phyloP scores from a whole-genome alignment of 371 early-diverging fungal genomes.

The Rhizomucor pusillus region DNA sequence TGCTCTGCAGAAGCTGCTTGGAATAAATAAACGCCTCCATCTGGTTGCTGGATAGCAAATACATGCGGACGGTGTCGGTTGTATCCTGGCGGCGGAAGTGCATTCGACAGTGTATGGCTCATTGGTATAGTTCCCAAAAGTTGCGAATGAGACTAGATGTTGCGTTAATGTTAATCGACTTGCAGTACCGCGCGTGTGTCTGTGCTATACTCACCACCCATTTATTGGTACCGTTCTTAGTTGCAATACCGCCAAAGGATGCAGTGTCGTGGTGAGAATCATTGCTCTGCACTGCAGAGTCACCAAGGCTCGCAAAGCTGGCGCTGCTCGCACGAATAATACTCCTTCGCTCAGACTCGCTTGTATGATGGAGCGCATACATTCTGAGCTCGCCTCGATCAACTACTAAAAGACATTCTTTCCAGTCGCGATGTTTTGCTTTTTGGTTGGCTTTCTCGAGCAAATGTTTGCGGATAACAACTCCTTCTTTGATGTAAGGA shows the following conservation, averaged over 20 bases:
- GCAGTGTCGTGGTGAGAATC: too few relatives aligned
- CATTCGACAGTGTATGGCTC: slow-evolving; percentile 78
- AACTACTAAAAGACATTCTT: slow-evolving; percentile 71
- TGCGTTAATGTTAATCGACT: too few relatives aligned
- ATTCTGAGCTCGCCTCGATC: slow-evolving; percentile 74
- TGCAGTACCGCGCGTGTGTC: background rate
- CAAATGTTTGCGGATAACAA: slow-evolving; percentile 85
- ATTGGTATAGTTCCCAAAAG: slow-evolving; percentile 61
- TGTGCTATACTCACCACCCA: slow-evolving; percentile 19
- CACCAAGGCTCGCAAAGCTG: slow-evolving; percentile 41
- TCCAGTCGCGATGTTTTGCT: slow-evolving; percentile 87
- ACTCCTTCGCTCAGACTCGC: slow-evolving; percentile 21
- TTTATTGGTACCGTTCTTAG: too few relatives aligned
- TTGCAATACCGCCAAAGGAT: too few relatives aligned
- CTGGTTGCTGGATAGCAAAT: slow-evolving; percentile 79
- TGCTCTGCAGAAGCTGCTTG: slow-evolving; percentile 70
- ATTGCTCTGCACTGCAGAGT: too few relatives aligned
- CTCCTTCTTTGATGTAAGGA: slow-evolving; percentile 67
- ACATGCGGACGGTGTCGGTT: slow-evolving; percentile 74
- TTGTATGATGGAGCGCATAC: slow-evolving; percentile 68
- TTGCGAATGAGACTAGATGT: too few relatives aligned
- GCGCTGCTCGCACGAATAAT: slow-evolving; percentile 25
- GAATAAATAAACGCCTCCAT: slow-evolving; percentile 82
- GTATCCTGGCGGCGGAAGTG: slow-evolving; percentile 86
- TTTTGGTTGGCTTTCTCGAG: slow-evolving; percentile 74